Conservation (phyloP, 331 rosid genomes). For the Dryas integrifolia region DNA sequence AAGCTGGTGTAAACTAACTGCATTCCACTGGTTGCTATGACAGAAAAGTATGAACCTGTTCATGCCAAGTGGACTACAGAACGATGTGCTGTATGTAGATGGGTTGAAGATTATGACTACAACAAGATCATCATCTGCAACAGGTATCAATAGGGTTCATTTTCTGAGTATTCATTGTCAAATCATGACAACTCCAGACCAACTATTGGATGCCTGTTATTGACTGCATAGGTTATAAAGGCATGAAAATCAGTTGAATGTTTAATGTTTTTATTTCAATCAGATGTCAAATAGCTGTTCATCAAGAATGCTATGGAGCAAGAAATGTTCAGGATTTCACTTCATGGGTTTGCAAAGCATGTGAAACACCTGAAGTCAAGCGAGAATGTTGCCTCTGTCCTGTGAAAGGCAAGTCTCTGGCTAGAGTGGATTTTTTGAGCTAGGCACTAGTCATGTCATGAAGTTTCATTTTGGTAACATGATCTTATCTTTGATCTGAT, state of each 20-base stretch:
- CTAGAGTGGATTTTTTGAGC: constrained; percentile 1
- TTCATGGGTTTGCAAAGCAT: constrained; percentile 98
- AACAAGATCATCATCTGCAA: constrained; percentile 96
- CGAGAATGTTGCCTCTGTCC: constrained; percentile 99
- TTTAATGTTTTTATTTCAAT: constrained; percentile 27
- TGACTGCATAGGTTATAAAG: constrained; percentile 4
- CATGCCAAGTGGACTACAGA: constrained; percentile 96
- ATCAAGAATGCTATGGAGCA: constrained; percentile 99
- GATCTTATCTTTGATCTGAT: constrained; percentile 23
- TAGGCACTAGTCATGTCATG: background rate
- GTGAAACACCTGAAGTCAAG: constrained; percentile 84
- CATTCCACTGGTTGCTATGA: constrained; percentile 23
- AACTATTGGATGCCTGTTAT: constrained; percentile 10
- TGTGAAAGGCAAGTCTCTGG: constrained; percentile 66
- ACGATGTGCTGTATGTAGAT: constrained; percentile 98
- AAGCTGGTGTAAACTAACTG: constrained; percentile 14
- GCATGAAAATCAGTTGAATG: background rate
- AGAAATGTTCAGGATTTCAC: constrained; percentile 85
- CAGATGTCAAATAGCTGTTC: constrained; percentile 99
- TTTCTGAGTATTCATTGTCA: constrained; percentile 13
- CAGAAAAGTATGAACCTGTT: constrained; percentile 97
- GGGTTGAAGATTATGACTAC: constrained; percentile 99
- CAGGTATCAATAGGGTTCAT: constrained; percentile 50
- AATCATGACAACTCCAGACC: constrained; percentile 2
- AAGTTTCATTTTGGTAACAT: constrained; percentile 16